phyloP scores from a whole-genome alignment of 169 alveolate species.

The Cryptosporidium parvum region DNA sequence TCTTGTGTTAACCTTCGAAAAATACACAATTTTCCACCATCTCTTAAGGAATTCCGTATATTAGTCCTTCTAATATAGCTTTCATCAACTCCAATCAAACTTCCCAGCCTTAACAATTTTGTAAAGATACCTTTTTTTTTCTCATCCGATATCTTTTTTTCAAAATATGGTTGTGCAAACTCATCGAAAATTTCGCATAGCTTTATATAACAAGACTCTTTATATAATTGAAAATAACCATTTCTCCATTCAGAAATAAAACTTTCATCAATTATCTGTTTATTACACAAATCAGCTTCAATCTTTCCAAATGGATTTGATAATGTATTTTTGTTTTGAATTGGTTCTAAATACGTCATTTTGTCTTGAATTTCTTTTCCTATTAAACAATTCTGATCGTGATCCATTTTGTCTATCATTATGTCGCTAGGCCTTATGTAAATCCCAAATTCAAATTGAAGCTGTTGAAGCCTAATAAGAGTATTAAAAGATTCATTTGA shows the following conservation, averaged over 20 bases:
- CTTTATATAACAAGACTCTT: constrained; percentile 19
- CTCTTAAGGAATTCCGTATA: constrained; percentile 25
- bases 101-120: constrained; percentile 52
- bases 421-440: constrained; percentile 65
- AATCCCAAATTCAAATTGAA: constrained; percentile 52
- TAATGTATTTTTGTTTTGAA: background rate
- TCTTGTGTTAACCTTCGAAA: constrained; percentile 43
- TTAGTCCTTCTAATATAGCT: constrained; percentile 45
- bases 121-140: constrained; percentile 38
- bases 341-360: background rate
- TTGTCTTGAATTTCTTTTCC: constrained; percentile 1
- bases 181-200: constrained; percentile 38
- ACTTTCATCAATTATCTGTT: background rate
- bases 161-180: constrained; percentile 9
- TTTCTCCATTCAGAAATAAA: constrained; percentile 35
- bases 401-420: constrained; percentile 37
- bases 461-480: constrained; percentile 26
- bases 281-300: background rate
- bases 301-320: constrained; percentile 11
- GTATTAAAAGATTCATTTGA: constrained; percentile 53
- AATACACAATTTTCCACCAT: constrained; percentile 9
- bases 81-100: constrained; percentile 67
- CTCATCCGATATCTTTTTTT: background rate
- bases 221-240: constrained; percentile 8
- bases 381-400: constrained; percentile 2